phyloP scores from a whole-genome alignment of 768 basidiomycete genomes.

The Lactarius vividus region DNA sequence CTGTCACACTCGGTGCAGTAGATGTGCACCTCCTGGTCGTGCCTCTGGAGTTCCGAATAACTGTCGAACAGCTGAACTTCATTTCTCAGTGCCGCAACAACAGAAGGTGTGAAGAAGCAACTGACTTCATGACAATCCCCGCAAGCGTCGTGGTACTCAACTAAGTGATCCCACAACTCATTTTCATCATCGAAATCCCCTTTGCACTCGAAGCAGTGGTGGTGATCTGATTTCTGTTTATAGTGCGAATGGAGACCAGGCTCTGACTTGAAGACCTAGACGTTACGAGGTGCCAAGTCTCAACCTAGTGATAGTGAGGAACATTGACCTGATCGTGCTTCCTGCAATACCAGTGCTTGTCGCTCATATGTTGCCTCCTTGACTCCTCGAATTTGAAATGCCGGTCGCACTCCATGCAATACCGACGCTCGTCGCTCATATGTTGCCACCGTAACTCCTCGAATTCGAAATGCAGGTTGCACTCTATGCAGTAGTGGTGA shows the following conservation, averaged over 20 bases:
- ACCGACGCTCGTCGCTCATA: neutral
- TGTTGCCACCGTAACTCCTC: neutral
- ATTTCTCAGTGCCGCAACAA: neutral
- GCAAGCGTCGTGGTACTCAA: conserved; percentile 15
- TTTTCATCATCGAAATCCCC: conserved; percentile 1
- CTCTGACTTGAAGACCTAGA: conserved; percentile 39
- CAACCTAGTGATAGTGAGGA: conserved; percentile 1
- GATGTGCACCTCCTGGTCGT: conserved; percentile 29
- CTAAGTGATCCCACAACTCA: conserved; percentile 8
- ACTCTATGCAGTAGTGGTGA: conserved; percentile 10
- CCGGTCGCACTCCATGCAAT: conserved; percentile 3
- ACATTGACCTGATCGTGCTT: conserved; percentile 4
- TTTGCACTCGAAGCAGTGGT: neutral
- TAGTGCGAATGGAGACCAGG: conserved; percentile 48
- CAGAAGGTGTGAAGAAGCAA: neutral
- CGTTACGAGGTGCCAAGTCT: neutral
- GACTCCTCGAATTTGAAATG: neutral
- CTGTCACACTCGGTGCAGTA: conserved; percentile 49
- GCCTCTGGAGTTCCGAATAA: conserved; percentile 9
- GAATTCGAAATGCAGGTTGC: neutral
- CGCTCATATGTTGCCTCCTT: neutral
- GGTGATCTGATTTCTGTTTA: conserved; percentile 24
- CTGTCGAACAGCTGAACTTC: conserved; percentile 3
- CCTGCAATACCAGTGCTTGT: conserved; percentile 6
- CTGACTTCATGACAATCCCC: neutral